phyloP scores from a whole-genome alignment of 129 eudicot genomes.

The Tagetes erecta region DNA sequence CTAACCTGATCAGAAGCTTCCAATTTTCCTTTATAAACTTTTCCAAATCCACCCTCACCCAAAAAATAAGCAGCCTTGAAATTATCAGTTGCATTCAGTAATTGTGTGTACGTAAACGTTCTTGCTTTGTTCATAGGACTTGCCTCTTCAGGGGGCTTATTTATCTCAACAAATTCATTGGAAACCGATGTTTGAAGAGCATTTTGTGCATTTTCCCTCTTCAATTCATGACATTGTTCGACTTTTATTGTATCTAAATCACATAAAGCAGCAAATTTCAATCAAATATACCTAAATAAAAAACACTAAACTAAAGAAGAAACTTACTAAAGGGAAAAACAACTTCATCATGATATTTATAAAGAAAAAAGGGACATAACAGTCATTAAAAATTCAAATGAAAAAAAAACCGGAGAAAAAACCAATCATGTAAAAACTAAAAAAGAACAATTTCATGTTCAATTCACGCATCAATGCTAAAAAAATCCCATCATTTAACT shows the following conservation, averaged over 20 bases:
- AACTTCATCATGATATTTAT: slow-evolving; percentile 24
- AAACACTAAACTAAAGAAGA: slow-evolving; percentile 23
- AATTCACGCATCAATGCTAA: neutral
- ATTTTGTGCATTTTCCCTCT: slow-evolving; percentile 42
- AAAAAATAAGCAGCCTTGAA: slow-evolving; percentile 57
- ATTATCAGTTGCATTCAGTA: slow-evolving; percentile 65
- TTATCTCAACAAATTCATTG: slow-evolving; percentile 25
- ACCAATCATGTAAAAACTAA: neutral
- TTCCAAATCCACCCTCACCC: slow-evolving; percentile 97
- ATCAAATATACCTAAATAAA: neutral
- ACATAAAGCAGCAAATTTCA: slow-evolving; percentile 15
- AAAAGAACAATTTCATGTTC: neutral
- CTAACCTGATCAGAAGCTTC: slow-evolving; percentile 67
- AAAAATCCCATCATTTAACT: slow-evolving; percentile 5
- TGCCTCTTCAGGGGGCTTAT: slow-evolving; percentile 32
- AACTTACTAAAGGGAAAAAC: slow-evolving; percentile 29
- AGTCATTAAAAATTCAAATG: slow-evolving; percentile 18
- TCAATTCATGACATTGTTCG: slow-evolving; percentile 39
- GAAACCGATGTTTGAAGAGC: slow-evolving; percentile 34
- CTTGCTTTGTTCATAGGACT: slow-evolving; percentile 40
- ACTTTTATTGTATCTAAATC: slow-evolving; percentile 40
- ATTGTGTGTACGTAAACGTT: slow-evolving; percentile 51
- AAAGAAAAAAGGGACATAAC: slow-evolving; percentile 21
- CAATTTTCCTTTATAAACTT: slow-evolving; percentile 73
- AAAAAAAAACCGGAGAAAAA: slow-evolving; percentile 4